These are phyloP conservation scores for Colletotrichum aenigma DNA, from an alignment of 2,329 filamentous ascomycete genomes.

Conservation along the genomic window DNA sequence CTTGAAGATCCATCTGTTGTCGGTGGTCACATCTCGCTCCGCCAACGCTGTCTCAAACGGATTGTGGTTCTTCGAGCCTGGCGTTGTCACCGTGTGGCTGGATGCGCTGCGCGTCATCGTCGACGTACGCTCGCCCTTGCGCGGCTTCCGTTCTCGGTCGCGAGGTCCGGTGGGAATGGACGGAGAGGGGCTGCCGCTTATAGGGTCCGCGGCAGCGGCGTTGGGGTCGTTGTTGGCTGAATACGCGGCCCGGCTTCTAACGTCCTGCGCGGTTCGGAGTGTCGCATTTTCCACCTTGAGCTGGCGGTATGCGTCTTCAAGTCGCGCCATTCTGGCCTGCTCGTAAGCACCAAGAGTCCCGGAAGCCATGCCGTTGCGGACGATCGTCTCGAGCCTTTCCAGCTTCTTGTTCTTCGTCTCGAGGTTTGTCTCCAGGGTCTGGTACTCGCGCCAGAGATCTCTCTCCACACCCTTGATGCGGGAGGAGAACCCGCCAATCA, in stretches of 20 bases:
- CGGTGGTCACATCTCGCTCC: slow-evolving; percentile 39
- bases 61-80: slow-evolving; percentile 11
- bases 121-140: slow-evolving; percentile 23
- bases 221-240: slow-evolving; percentile 42
- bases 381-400: slow-evolving; percentile 82
- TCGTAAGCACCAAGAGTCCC: slow-evolving; percentile 49
- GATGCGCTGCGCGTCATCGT: slow-evolving; percentile 35
- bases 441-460: slow-evolving; percentile 90
- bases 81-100: background rate
- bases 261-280: slow-evolving; percentile 67
- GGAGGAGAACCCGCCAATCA: slow-evolving; percentile 77
- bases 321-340: slow-evolving; percentile 51
- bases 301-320: slow-evolving; percentile 66
- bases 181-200: slow-evolving; percentile 55
- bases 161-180: slow-evolving; percentile 60
- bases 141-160: slow-evolving; percentile 32
- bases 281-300: slow-evolving; percentile 73
- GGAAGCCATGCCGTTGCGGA: slow-evolving; percentile 66
- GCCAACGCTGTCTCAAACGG: slow-evolving; percentile 27
- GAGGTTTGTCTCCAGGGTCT: slow-evolving; percentile 80
- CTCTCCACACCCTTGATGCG: slow-evolving; percentile 87
- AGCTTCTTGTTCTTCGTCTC: slow-evolving; percentile 83
- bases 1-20: slow-evolving; percentile 84
- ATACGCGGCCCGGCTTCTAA: slow-evolving; percentile 54
- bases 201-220: slow-evolving; percentile 33